Conservation (phyloP, 2,329 filamentous ascomycete genomes). For the Xylariaceae sp. region DNA sequence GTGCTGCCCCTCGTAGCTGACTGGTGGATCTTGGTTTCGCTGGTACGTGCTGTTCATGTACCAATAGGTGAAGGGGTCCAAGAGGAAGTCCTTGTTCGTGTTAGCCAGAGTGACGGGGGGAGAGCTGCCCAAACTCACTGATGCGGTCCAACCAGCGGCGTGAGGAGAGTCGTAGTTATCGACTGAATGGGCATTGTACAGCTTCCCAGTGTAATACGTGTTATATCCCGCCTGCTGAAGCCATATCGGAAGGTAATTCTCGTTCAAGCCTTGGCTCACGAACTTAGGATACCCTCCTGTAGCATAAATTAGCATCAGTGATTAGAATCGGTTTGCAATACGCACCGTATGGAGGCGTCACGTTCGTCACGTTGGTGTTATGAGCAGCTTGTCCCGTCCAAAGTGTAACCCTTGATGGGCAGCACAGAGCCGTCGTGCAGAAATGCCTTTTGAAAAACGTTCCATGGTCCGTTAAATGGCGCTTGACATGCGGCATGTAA, state of each 20-base stretch:
- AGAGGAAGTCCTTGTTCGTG: constrained; percentile 36
- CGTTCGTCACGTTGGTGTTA: constrained; percentile 65
- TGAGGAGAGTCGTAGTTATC: constrained; percentile 57
- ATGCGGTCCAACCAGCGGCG: constrained; percentile 51
- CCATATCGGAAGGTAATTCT: constrained; percentile 66
- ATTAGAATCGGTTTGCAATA: constrained; percentile 2
- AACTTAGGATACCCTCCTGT: constrained; percentile 62
- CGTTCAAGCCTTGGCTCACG: constrained; percentile 58
- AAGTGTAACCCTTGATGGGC: constrained; percentile 62
- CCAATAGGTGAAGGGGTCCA: constrained; percentile 59
- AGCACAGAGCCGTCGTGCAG: constrained; percentile 63
- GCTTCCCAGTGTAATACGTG: constrained; percentile 70
- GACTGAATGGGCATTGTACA: constrained; percentile 61
- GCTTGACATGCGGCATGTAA: constrained; percentile 54
- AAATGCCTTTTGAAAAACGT: constrained; percentile 60
- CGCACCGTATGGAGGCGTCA: constrained; percentile 50
- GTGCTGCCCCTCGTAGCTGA: constrained; percentile 47
- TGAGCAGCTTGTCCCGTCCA: constrained; percentile 64
- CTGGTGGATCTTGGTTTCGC: constrained; percentile 49
- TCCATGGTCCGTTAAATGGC: constrained; percentile 53
- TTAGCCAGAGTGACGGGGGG: no score
- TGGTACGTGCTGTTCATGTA: constrained; percentile 59
- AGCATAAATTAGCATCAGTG: background rate
- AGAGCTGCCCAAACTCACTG: no score
- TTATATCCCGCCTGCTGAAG: constrained; percentile 63